Percentiles rank a stretch among this genome's conserved stretches.
These are phyloP conservation scores for Pseudogymnoascus sp. DNA, from an alignment of 2,329 filamentous ascomycete genomes.

Conservation along the genomic window DNA sequence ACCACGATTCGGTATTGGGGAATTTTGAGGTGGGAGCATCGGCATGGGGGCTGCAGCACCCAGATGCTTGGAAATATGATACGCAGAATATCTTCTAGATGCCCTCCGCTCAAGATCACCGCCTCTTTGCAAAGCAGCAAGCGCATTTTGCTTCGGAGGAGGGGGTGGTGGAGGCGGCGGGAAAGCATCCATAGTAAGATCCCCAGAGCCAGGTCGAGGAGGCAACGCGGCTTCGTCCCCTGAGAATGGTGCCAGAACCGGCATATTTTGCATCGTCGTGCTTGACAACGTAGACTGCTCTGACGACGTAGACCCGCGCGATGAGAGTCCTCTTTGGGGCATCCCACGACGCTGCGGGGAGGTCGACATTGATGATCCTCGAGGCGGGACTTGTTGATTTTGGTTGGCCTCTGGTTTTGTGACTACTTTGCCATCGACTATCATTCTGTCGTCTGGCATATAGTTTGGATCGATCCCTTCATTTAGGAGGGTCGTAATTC, in stretches of 20 bases:
- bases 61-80: slow-evolving; percentile 92
- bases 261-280: slow-evolving; percentile 66
- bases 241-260: slow-evolving; percentile 66
- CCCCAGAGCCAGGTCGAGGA: slow-evolving; percentile 36
- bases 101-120: slow-evolving; percentile 88
- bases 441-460: slow-evolving; percentile 5
- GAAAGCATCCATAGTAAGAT: slow-evolving; percentile 49
- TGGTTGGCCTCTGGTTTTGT: slow-evolving; percentile 37
- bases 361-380: slow-evolving; percentile 6
- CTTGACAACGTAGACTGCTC: slow-evolving; percentile 66
- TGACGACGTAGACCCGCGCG: slow-evolving; percentile 43
- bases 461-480: slow-evolving; percentile 38
- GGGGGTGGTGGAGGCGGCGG: slow-evolving; percentile 59
- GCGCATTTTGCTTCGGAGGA: slow-evolving; percentile 76
- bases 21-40: slow-evolving; percentile 75
- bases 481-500: slow-evolving; percentile 51
- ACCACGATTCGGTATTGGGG: slow-evolving; percentile 77
- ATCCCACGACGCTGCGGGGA: slow-evolving; percentile 20
- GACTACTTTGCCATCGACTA: slow-evolving; percentile 9
- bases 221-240: slow-evolving; percentile 48
- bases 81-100: slow-evolving; percentile 87
- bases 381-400: slow-evolving; percentile 27
- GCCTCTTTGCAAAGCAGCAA: slow-evolving; percentile 83
- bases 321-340: slow-evolving; percentile 40
- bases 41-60: slow-evolving; percentile 81